Base-by-base conservation (phyloP, 257 asterid genomes). In the Asclepias syriaca region DNA sequence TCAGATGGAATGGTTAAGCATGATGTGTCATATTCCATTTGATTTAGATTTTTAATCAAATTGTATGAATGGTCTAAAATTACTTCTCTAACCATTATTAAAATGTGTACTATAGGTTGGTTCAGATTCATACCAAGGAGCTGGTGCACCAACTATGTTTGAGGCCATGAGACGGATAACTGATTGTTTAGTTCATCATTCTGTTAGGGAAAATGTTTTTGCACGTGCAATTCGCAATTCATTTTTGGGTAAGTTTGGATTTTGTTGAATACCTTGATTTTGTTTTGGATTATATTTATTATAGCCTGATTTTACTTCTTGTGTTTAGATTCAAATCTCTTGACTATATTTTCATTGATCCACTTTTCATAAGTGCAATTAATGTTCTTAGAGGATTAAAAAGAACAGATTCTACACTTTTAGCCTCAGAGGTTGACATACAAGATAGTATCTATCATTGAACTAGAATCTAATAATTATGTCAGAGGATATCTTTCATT, bases 81-180 rank as follows among this genome's bases (percentile, higher is more conserved):
- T 45, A n/a, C 13, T 49, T 18, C 8, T 60, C 34, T 9, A 6
- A 65, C 4, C 27, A 27, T 61, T 66, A 59, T 65, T 74, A 72
- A 54, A 57, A 74, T 68, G 67, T 78, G 70, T 68, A 56, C 71
- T 71, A 46, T 78, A 95, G 99, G 99, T 95, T 69, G 99, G 99
- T 75, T 95, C 98, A 75, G 90, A 88, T 83, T 92, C 99, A 76
- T 90, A 82, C 86, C 98, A 95, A 86, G 98, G 99, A 81, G 97
- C 99, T 72, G 97, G 98, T 75, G 99, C 99, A 1, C 99, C 98
- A 75, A 90, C 97, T 77, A 85, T 95, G 92, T 95, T 92, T 85
- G 98, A 95, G 88, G 96, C 96, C 82, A 90, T 95, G 89, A 85
- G 92, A 84, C 86, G 98, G 71, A 84, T 92, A 77, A 69, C 78